These are phyloP conservation scores for Mrakia blollopis DNA, from an alignment of 768 basidiomycete genomes.

Conservation along the genomic window DNA sequence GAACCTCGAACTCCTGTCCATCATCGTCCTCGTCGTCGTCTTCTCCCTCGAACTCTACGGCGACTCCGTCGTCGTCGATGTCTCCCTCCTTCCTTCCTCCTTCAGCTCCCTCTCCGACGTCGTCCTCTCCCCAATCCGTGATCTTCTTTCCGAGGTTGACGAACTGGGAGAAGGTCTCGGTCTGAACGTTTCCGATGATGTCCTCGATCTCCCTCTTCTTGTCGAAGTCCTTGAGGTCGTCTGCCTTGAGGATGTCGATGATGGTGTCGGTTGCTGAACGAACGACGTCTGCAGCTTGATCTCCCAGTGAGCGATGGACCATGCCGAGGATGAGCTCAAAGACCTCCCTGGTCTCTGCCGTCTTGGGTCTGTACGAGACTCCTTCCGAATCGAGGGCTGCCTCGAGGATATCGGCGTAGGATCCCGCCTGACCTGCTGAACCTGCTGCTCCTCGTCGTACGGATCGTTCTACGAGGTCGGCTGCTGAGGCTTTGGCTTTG, in stretches of 20 bases:
- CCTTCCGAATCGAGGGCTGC: constrained; percentile 91
- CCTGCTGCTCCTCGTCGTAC: constrained; percentile 57
- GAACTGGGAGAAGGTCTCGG: constrained; percentile 75
- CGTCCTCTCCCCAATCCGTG: constrained; percentile 70
- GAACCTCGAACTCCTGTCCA: constrained; percentile 72
- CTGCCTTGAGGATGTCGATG: constrained; percentile 80
- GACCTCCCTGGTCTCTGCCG: constrained; percentile 87
- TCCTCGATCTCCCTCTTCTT: constrained; percentile 91
- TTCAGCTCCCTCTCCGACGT: constrained; percentile 57
- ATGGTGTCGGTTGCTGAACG: constrained; percentile 92
- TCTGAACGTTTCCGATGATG: constrained; percentile 62
- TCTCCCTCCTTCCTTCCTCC: constrained; percentile 65
- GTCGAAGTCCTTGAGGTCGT: constrained; percentile 88
- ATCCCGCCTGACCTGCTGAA: constrained; percentile 50
- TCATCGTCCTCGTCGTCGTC: constrained; percentile 80
- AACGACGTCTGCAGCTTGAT: constrained; percentile 93
- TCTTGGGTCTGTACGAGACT: constrained; percentile 83
- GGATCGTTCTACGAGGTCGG: constrained; percentile 51
- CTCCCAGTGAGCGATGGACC: constrained; percentile 78
- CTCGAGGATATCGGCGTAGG: constrained; percentile 87
- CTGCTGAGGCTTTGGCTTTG: constrained; percentile 42
- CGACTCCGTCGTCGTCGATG: constrained; percentile 95
- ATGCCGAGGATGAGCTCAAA: constrained; percentile 84
- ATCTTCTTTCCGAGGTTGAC: constrained; percentile 86
- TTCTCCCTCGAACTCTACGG: constrained; percentile 95